phyloP scores from a whole-genome alignment of 2,329 filamentous ascomycete species.

The Cytospora chrysosperma region DNA sequence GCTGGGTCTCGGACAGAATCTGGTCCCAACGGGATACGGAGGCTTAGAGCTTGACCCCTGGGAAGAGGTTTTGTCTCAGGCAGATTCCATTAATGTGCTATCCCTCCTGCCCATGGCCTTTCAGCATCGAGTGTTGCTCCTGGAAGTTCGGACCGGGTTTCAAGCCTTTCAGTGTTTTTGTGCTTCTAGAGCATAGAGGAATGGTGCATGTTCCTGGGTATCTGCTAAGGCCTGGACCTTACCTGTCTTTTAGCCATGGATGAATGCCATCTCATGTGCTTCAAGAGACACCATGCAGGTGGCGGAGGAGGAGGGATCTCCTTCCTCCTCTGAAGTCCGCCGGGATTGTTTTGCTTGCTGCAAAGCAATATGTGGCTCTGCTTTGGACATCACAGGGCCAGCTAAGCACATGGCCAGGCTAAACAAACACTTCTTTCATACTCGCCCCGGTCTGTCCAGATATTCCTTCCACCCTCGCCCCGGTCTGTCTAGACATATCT shows the following conservation, averaged over 20 bases:
- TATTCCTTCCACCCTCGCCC: background rate
- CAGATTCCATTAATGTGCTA: no score
- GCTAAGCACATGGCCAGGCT: background rate
- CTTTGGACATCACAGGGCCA: background rate
- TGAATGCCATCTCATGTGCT: background rate
- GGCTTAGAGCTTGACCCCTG: background rate
- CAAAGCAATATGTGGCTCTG: background rate
- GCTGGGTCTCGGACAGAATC: background rate
- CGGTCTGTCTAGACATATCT: background rate
- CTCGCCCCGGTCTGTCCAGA: background rate
- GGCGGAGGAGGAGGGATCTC: background rate
- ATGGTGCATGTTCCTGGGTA: background rate
- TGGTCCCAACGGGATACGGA: background rate
- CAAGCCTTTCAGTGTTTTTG: background rate
- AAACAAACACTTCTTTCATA: background rate
- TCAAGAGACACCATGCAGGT: background rate
- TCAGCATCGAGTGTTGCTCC: background rate
- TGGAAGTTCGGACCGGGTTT: background rate
- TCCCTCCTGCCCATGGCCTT: background rate
- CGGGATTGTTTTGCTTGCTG: background rate
- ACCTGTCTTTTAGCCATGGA: background rate
- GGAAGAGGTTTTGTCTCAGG: background rate
- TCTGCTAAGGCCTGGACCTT: background rate
- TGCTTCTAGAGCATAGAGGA: no score
- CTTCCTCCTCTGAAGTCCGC: background rate